Conservation (phyloP, 257 asterid species). For the Fraxinus excelsior region DNA sequence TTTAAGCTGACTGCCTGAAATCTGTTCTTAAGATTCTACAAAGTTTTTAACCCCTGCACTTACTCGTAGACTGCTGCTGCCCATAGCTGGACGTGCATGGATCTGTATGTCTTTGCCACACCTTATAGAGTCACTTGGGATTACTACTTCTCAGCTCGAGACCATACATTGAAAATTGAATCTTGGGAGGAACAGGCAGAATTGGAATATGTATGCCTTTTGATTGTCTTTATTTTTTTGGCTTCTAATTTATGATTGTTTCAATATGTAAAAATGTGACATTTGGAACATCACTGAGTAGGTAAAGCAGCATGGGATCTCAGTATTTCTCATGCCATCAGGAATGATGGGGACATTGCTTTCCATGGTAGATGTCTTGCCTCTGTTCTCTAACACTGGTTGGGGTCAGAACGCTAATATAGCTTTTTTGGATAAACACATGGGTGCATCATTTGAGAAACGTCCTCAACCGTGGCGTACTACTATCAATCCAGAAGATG, state of each 20-base stretch:
- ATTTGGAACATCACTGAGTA: conserved; percentile 39
- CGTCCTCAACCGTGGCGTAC: conserved; percentile 71
- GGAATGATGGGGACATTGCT: conserved; percentile 98
- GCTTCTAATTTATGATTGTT: neutral
- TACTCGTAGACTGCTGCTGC: conserved; percentile 74
- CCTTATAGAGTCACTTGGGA: conserved; percentile 98
- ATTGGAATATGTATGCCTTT: conserved; percentile 80
- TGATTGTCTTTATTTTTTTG: neutral
- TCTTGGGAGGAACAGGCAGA: conserved; percentile 98
- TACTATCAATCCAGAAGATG: conserved; percentile 74
- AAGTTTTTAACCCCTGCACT: neutral
- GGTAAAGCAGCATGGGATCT: conserved; percentile 95
- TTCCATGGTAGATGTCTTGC: conserved; percentile 92
- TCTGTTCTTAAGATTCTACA: conserved; percentile 8
- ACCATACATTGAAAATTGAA: conserved; percentile 71
- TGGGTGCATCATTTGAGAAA: conserved; percentile 90
- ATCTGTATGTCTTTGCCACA: conserved; percentile 95
- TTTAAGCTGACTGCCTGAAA: neutral
- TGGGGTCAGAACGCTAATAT: conserved; percentile 98
- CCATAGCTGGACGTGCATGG: conserved; percentile 99
- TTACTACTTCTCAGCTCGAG: conserved; percentile 81
- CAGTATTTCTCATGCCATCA: conserved; percentile 97
- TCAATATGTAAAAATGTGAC: conserved; percentile 21
- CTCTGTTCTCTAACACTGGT: conserved; percentile 86
- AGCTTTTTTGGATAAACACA: conserved; percentile 85